phyloP scores from a whole-genome alignment of 2,329 filamentous ascomycete species.

The Apiospora hydei region DNA sequence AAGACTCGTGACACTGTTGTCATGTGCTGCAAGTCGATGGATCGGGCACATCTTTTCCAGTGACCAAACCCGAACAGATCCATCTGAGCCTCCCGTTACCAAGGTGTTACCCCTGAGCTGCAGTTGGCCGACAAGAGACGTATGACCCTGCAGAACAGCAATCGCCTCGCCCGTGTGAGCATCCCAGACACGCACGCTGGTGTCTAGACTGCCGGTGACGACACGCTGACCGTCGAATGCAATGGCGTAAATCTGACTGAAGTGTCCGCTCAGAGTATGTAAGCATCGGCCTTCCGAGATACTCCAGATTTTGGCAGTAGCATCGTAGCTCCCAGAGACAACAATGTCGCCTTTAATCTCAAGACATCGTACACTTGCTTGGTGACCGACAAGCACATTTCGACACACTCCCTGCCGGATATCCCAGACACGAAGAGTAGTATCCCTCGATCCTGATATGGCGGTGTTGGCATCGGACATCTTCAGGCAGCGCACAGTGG shows the following conservation, averaged over 20 bases:
- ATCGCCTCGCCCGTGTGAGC: constrained; percentile 85
- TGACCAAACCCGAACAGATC: constrained; percentile 96
- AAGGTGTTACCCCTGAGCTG: constrained; percentile 95
- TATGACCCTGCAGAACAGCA: constrained; percentile 94
- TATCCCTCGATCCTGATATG: constrained; percentile 95
- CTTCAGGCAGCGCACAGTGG: constrained; percentile 94
- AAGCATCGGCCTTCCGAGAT: constrained; percentile 94
- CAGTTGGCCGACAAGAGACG: constrained; percentile 92
- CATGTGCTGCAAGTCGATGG: constrained; percentile 92
- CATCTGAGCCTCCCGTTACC: constrained; percentile 95
- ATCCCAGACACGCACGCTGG: constrained; percentile 97
- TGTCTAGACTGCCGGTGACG: constrained; percentile 94
- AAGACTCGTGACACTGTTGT: constrained; percentile 96
- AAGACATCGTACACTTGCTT: constrained; percentile 92
- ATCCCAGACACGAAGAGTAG: constrained; percentile 94
- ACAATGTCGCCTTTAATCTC: constrained; percentile 97
- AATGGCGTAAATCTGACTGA: constrained; percentile 98
- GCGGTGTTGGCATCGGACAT: constrained; percentile 95
- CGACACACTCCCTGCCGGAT: constrained; percentile 86
- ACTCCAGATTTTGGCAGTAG: constrained; percentile 95
- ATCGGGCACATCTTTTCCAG: constrained; percentile 89
- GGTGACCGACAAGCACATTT: constrained; percentile 92
- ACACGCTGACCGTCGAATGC: constrained; percentile 95
- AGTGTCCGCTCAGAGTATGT: constrained; percentile 89
- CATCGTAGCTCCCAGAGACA: constrained; percentile 98